These are phyloP conservation scores for Aureobasidium leucospermi DNA, from an alignment of 2,329 filamentous ascomycete genomes.

Conservation along the genomic window DNA sequence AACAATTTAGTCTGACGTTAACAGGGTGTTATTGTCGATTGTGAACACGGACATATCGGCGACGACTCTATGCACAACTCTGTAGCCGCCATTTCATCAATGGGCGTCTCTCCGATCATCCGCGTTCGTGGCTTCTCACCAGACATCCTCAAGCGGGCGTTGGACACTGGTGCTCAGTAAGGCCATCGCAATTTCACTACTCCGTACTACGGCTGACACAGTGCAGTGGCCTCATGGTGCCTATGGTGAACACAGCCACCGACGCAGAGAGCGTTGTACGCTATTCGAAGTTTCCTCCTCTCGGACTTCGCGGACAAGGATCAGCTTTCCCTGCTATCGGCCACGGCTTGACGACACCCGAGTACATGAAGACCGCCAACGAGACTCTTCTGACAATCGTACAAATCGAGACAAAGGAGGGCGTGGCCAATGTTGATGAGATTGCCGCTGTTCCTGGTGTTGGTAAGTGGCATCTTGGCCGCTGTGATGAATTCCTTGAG, in stretches of 20 bases:
- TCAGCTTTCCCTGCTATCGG: constrained; percentile 50
- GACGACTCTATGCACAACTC: constrained; percentile 48
- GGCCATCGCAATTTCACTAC: neutral
- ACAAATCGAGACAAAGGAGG: constrained; percentile 38
- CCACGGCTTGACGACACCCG: constrained; percentile 39
- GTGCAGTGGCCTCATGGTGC: constrained; percentile 46
- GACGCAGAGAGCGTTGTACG: constrained; percentile 43
- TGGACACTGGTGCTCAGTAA: constrained; percentile 44
- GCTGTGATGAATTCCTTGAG: neutral
- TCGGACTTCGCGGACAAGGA: constrained; percentile 46
- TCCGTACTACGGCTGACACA: neutral
- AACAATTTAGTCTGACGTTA: neutral
- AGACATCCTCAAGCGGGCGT: constrained; percentile 52
- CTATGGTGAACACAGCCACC: constrained; percentile 43
- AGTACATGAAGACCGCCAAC: constrained; percentile 48
- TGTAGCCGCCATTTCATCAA: constrained; percentile 38
- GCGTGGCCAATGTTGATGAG: constrained; percentile 34
- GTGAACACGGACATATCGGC: constrained; percentile 49
- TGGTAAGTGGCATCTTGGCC: constrained; percentile 17
- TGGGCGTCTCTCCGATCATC: constrained; percentile 34
- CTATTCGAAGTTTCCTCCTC: constrained; percentile 48
- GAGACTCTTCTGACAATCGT: constrained; percentile 43
- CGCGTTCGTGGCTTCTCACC: constrained; percentile 47
- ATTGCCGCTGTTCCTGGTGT: constrained; percentile 46
- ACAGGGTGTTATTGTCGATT: constrained; percentile 51